These are phyloP conservation scores for Penicillium expansum DNA, from an alignment of 2,329 filamentous ascomycete species.

Conservation along the genomic window DNA sequence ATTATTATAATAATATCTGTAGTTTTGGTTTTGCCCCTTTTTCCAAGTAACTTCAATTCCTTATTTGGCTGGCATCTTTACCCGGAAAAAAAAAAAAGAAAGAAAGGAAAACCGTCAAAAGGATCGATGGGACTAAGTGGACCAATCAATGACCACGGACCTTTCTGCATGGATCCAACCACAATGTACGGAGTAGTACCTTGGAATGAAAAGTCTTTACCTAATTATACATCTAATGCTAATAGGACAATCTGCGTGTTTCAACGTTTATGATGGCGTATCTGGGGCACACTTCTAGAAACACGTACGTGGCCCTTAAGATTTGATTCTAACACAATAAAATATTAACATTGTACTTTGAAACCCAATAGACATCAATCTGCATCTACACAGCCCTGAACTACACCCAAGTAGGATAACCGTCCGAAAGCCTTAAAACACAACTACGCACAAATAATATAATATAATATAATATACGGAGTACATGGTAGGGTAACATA, in stretches of 20 bases:
- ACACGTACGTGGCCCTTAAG: background rate
- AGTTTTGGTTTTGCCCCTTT: conserved; percentile 2
- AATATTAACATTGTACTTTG: background rate
- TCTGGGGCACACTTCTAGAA: background rate
- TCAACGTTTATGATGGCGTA: background rate
- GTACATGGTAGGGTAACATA: background rate
- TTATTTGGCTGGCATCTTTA: conserved; percentile 9
- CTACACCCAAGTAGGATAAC: conserved; percentile 18
- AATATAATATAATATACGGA: background rate
- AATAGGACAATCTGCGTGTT: conserved; percentile 17
- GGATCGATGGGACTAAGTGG: background rate
- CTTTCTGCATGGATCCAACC: background rate
- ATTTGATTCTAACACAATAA: background rate
- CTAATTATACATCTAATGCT: background rate
- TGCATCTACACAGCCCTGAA: conserved; percentile 10
- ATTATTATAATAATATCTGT: background rate
- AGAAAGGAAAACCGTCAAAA: background rate
- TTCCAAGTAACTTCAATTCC: conserved; percentile 16
- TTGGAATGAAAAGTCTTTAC: background rate
- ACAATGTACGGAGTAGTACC: too few species aligned
- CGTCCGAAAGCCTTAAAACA: conserved; percentile 13
- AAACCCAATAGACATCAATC: conserved; percentile 6
- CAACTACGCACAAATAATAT: background rate
- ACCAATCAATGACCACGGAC: background rate
- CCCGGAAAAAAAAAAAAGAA: background rate